A percentile compares a stretch with the other conserved stretches of the same genome.
phyloP scores from a whole-genome alignment of 148 eudicot species.

The Rhododendron henanense region DNA sequence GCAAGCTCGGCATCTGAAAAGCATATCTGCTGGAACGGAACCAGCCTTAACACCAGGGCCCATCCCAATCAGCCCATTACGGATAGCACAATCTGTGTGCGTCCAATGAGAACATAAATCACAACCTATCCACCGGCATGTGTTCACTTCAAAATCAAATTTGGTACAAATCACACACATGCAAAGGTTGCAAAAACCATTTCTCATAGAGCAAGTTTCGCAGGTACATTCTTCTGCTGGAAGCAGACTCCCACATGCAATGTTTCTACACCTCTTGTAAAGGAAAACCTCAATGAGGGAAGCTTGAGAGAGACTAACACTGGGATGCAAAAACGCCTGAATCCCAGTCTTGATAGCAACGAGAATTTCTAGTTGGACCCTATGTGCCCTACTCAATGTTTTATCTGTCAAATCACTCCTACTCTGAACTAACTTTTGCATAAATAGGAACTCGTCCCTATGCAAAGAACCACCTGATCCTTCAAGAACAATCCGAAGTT shows the following conservation, averaged over 20 bases:
- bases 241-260: conserved; percentile 59
- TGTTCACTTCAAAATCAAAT: conserved; percentile 77
- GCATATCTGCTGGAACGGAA: conserved; percentile 46
- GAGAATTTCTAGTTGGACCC: conserved; percentile 57
- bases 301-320: conserved; percentile 58
- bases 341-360: conserved; percentile 64
- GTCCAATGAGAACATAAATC: conserved; percentile 70
- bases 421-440: conserved; percentile 53
- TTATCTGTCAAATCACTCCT: conserved; percentile 51
- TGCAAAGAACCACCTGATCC: conserved; percentile 61
- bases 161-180: conserved; percentile 75
- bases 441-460: conserved; percentile 49
- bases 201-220: conserved; percentile 51
- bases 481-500: conserved; percentile 53
- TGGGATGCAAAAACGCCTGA: conserved; percentile 72
- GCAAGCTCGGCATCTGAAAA: conserved; percentile 63
- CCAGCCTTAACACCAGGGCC: conserved; percentile 43
- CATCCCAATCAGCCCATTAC: conserved; percentile 54
- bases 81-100: conserved; percentile 73
- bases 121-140: conserved; percentile 76
- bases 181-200: conserved; percentile 70
- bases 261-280: conserved; percentile 62
- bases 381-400: conserved; percentile 39
- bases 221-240: conserved; percentile 67
- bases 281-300: conserved; percentile 58